A percentile compares a stretch with the other conserved stretches of the same genome.
phyloP scores from a whole-genome alignment of 306 rosid genomes.

The Acacia confusa region DNA sequence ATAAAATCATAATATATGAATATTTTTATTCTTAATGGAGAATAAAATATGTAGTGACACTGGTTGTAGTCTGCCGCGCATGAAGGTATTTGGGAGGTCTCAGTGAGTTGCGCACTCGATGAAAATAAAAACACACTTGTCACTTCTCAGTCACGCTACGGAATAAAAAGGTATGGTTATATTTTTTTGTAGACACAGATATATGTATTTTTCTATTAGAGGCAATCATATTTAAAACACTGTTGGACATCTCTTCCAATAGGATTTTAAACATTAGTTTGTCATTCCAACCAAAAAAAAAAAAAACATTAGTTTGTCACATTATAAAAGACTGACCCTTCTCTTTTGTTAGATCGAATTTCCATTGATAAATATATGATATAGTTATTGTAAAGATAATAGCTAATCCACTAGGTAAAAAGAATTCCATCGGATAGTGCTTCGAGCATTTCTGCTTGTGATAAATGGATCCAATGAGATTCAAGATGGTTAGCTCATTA shows the following conservation, averaged over 20 bases:
- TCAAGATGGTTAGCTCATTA: background rate
- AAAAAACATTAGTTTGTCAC: no score
- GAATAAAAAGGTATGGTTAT: background rate
- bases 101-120: background rate
- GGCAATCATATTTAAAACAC: fast-evolving
- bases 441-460: background rate
- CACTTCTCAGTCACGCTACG: background rate
- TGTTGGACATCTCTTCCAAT: no score
- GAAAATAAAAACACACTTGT: background rate
- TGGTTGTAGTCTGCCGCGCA: background rate
- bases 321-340: no score
- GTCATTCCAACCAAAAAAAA: no score
- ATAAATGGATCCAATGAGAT: background rate
- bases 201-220: no score
- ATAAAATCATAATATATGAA: background rate
- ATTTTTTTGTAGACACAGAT: no score
- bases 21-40: background rate
- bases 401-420: background rate
- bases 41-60: background rate
- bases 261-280: no score
- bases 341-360: no score
- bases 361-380: background rate
- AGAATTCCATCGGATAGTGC: background rate
- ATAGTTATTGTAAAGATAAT: background rate
- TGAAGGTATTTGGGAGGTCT: background rate